A percentile compares a stretch with the other conserved stretches of the same genome.
Conservation (phyloP, 208 protist genomes). For the Wallacemonas sp. region DNA sequence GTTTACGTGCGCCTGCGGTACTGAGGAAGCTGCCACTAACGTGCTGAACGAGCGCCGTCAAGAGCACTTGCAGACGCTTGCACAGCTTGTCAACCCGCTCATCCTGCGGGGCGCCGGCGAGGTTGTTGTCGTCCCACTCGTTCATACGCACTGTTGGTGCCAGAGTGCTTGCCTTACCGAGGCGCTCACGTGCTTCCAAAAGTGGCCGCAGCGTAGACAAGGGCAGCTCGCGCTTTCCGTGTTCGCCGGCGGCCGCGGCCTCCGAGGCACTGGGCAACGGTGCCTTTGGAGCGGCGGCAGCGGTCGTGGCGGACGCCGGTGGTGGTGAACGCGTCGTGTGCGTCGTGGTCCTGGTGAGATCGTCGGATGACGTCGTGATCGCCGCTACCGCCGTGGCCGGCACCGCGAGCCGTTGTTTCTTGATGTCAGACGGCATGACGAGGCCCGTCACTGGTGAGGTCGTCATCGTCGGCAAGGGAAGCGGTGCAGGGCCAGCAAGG, state of each 20-base stretch:
- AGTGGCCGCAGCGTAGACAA: conserved; percentile 53
- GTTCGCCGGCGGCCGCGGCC: background rate
- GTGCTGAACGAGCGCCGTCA: conserved; percentile 59
- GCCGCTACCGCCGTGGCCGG: background rate
- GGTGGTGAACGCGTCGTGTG: background rate
- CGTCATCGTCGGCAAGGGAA: background rate
- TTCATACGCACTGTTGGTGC: conserved; percentile 48
- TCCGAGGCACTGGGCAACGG: background rate
- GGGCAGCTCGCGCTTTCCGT: conserved; percentile 16
- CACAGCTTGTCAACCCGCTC: conserved; percentile 39
- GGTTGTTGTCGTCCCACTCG: conserved; percentile 47
- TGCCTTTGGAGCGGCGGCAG: background rate
- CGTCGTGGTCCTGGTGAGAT: background rate
- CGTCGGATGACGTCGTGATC: background rate
- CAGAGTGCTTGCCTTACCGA: conserved; percentile 22
- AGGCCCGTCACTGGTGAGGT: background rate
- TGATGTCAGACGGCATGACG: background rate
- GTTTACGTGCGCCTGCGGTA: conserved; percentile 22
- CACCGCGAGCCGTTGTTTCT: no score
- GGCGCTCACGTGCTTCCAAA: conserved; percentile 32
- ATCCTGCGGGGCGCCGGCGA: conserved; percentile 52
- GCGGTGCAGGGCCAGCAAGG: background rate
- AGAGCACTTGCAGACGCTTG: conserved; percentile 19
- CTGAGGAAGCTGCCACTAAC: conserved; percentile 59
- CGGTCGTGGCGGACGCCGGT: background rate